Conservation (phyloP, 225 moss, liverwort and hornwort species). For the Pseudisothecium myosuroides region DNA sequence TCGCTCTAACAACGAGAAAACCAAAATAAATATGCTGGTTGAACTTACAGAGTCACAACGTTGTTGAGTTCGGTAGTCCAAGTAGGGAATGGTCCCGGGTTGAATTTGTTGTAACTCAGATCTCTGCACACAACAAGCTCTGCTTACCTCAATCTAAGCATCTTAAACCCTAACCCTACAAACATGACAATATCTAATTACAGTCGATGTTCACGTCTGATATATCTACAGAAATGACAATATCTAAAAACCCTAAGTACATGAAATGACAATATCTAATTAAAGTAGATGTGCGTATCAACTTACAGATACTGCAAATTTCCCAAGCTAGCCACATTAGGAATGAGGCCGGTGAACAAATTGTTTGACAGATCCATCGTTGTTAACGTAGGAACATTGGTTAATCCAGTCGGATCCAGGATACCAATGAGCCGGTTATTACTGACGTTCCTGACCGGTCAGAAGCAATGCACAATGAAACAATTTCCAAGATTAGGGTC, state of each 20-base stretch:
- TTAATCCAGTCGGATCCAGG: background rate
- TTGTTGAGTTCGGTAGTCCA: background rate
- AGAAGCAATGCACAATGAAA: background rate
- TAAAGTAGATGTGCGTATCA: background rate
- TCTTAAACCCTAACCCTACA: background rate
- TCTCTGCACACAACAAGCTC: background rate
- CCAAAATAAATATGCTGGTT: no score
- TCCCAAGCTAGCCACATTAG: background rate
- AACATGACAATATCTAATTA: no score
- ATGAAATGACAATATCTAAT: background rate
- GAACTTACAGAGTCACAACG: background rate
- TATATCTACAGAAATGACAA: background rate
- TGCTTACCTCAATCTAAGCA: background rate
- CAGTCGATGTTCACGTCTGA: background rate
- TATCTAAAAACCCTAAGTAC: background rate
- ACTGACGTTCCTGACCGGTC: background rate
- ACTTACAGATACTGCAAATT: conserved; percentile 10
- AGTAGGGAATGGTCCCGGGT: background rate
- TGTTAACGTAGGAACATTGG: background rate
- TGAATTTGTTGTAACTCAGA: conserved; percentile 19
- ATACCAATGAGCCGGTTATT: background rate
- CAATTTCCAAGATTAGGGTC: background rate
- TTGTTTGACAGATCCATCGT: conserved; percentile 17
- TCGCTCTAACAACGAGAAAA: background rate
- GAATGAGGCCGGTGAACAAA: background rate